A percentile compares a stretch with the other conserved stretches of the same genome.
Evolutionary conservation across 768 basidiomycete genomes (phyloP).

Genomic region (Kwoniella sp.): DNA sequence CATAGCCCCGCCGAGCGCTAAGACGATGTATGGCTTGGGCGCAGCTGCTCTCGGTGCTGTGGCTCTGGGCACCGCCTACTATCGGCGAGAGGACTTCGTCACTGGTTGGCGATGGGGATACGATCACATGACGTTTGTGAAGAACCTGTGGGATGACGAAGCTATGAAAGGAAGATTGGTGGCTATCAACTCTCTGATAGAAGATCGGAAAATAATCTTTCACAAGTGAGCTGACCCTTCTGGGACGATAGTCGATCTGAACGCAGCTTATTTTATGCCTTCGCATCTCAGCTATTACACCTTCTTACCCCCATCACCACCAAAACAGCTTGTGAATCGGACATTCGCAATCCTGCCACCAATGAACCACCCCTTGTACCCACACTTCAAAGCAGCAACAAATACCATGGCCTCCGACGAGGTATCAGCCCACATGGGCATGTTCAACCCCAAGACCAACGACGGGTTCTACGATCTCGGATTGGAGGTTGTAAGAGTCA

Average conservation of each 20-base stretch:
- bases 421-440: conserved; percentile 80
- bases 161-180: conserved; percentile 67
- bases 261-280: neutral
- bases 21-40: conserved; percentile 60
- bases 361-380: conserved; percentile 49
- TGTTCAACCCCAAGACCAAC: conserved; percentile 79
- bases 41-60: conserved; percentile 78
- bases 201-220: conserved; percentile 57
- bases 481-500: conserved; percentile 63
- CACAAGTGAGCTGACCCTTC: conserved; percentile 49
- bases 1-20: conserved; percentile 28
- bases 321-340: conserved; percentile 62
- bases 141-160: conserved; percentile 78
- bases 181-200: conserved; percentile 65
- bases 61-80: conserved; percentile 81
- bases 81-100: conserved; percentile 73
- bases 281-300: conserved; percentile 71
- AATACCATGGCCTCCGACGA: conserved; percentile 76
- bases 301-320: conserved; percentile 70
- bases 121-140: conserved; percentile 88
- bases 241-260: neutral
- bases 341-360: conserved; percentile 79
- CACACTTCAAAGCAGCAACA: conserved; percentile 66
- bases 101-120: conserved; percentile 72
- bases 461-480: conserved; percentile 90